A percentile compares a stretch with the other conserved stretches of the same genome.
These are phyloP conservation scores for Colletotrichum sp. DNA, from an alignment of 2,329 filamentous ascomycete genomes.

Conservation along the genomic window DNA sequence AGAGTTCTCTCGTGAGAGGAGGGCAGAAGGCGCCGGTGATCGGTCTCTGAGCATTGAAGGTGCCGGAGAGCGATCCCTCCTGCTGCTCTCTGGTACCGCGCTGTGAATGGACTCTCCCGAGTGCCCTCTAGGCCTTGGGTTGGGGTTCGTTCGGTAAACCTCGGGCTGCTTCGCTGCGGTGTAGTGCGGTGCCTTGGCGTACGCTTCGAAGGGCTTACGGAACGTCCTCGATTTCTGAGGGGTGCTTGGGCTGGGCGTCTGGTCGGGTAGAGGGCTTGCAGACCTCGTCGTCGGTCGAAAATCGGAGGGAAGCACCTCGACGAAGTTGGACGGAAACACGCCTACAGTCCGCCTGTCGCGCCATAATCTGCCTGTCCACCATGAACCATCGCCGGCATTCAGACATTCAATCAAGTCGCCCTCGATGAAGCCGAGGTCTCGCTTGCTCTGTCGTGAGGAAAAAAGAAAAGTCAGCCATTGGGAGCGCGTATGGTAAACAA, in stretches of 20 bases:
- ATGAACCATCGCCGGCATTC: constrained; percentile 95
- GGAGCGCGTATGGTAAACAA: background rate
- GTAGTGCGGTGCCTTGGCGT: constrained; percentile 70
- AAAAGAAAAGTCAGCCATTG: constrained; percentile 26
- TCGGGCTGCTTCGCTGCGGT: constrained; percentile 67
- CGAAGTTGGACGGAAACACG: constrained; percentile 96
- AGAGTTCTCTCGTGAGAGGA: constrained; percentile 24
- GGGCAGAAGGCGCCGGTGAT: constrained; percentile 19
- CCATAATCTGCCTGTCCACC: constrained; percentile 95
- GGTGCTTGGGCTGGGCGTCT: constrained; percentile 59
- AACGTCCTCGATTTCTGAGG: constrained; percentile 68
- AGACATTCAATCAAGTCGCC: constrained; percentile 98
- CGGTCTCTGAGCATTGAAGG: constrained; percentile 17
- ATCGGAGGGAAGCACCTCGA: constrained; percentile 83
- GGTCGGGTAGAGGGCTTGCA: constrained; percentile 63
- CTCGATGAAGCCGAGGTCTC: constrained; percentile 95
- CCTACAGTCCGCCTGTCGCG: constrained; percentile 91
- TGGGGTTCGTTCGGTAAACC: constrained; percentile 53
- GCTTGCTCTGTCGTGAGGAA: constrained; percentile 68
- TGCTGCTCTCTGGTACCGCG: background rate
- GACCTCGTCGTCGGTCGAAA: constrained; percentile 78
- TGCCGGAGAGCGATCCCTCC: constrained; percentile 17
- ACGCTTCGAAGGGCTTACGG: constrained; percentile 71
- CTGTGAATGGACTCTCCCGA: constrained; percentile 42
- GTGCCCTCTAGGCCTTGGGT: constrained; percentile 41